A percentile compares a stretch with the other conserved stretches of the same genome.
phyloP scores from a whole-genome alignment of 306 rosid species.

The Quercus glauca region DNA sequence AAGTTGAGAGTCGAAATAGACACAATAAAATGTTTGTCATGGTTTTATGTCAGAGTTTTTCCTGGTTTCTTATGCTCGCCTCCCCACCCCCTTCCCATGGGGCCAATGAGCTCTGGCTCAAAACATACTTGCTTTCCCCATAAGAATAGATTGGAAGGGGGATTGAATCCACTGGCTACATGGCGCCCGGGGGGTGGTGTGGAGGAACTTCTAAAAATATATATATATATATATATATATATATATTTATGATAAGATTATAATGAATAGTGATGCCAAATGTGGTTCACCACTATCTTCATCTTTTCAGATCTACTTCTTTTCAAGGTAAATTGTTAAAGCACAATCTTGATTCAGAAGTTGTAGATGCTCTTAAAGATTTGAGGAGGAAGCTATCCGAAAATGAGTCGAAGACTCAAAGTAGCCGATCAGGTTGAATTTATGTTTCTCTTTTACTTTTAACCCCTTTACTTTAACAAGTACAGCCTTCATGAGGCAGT shows the following conservation, averaged over 20 bases:
- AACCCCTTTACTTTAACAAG: not conserved
- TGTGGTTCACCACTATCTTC: conserved; percentile 21
- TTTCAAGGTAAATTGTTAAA: conserved; percentile 79
- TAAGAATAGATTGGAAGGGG: not conserved
- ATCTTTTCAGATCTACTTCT: conserved; percentile 55
- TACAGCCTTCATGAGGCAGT: not conserved
- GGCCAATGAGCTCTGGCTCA: not conserved
- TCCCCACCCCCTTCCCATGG: not conserved
- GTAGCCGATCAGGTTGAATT: conserved; percentile 28
- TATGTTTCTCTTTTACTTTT: not conserved
- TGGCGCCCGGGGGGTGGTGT: not conserved
- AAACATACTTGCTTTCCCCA: not conserved
- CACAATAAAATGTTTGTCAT: not conserved
- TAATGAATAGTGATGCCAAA: not conserved
- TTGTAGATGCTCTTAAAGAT: conserved; percentile 79
- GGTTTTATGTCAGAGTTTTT: not conserved
- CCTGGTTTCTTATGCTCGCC: not conserved
- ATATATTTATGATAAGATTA: not conserved
- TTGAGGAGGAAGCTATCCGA: conserved; percentile 64
- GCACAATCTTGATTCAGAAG: conserved; percentile 88
- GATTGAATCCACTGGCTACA: not conserved
- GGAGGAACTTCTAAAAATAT: not conserved
- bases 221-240: too few species aligned
- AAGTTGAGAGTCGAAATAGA: too few species aligned
- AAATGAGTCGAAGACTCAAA: conserved; percentile 46